A percentile compares a stretch with the other conserved stretches of the same genome.
phyloP scores from a whole-genome alignment of 2,329 filamentous ascomycete genomes.

The Fusarium euwallaceae region DNA sequence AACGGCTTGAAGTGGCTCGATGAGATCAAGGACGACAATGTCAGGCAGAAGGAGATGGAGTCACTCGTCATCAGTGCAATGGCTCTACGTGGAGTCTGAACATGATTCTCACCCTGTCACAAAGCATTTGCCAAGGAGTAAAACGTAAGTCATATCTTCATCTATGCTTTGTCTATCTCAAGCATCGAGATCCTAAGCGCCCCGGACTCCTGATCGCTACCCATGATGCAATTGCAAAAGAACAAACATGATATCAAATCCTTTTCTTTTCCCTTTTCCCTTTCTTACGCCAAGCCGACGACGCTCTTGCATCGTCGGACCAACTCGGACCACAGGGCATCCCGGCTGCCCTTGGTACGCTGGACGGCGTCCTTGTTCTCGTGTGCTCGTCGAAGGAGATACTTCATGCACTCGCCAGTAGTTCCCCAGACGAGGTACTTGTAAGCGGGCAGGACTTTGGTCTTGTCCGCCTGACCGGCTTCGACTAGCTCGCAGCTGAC shows the following conservation, averaged over 20 bases:
- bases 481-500: constrained; percentile 75
- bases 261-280: constrained; percentile 21
- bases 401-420: constrained; percentile 87
- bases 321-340: constrained; percentile 74
- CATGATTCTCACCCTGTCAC: not conserved
- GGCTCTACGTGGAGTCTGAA: constrained; percentile 65
- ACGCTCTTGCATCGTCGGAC: constrained; percentile 64
- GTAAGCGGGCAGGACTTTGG: constrained; percentile 68
- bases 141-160: constrained; percentile 48
- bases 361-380: constrained; percentile 81
- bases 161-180: constrained; percentile 45
- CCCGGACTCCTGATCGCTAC: constrained; percentile 47
- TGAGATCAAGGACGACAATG: constrained; percentile 57
- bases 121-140: constrained; percentile 23
- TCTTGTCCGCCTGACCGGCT: constrained; percentile 50
- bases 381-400: constrained; percentile 72
- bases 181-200: constrained; percentile 42
- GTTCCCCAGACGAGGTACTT: constrained; percentile 80
- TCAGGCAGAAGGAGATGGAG: constrained; percentile 71
- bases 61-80: constrained; percentile 80
- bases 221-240: constrained; percentile 45
- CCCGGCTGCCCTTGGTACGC: constrained; percentile 71
- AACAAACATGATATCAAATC: constrained; percentile 42
- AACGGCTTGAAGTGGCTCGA: constrained; percentile 69
- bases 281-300: constrained; percentile 53